These are phyloP conservation scores for Graphilbum sp. DNA, from an alignment of 2,329 filamentous ascomycete species.

Conservation along the genomic window DNA sequence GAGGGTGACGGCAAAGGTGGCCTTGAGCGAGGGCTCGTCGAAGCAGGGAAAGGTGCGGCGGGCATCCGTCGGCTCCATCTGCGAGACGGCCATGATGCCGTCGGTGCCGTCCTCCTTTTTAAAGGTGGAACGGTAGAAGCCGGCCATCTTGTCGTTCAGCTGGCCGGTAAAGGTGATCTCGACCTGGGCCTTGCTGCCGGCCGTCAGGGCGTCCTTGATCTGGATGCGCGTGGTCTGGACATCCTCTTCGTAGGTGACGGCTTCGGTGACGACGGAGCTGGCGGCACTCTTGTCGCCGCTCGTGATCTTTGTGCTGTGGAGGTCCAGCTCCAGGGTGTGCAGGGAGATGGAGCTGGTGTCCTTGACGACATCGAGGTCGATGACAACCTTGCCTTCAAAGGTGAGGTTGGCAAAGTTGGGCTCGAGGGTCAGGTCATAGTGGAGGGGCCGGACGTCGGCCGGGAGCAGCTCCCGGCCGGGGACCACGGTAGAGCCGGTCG, in stretches of 20 bases:
- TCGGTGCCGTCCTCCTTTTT: conserved; percentile 65
- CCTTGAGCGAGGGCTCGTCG: conserved; percentile 88
- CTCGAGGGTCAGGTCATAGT: conserved; percentile 86
- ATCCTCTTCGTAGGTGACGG: conserved; percentile 56
- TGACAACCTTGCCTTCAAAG: conserved; percentile 69
- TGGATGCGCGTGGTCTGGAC: conserved; percentile 69
- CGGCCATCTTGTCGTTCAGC: conserved; percentile 80
- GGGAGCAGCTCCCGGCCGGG: conserved; percentile 68
- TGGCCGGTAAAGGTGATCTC: conserved; percentile 62
- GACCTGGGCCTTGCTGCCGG: conserved; percentile 62
- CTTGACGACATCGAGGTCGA: conserved; percentile 75
- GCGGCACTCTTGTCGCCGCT: conserved; percentile 38
- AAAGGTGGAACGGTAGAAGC: conserved; percentile 83
- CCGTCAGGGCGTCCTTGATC: conserved; percentile 56
- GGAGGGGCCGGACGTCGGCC: conserved; percentile 75
- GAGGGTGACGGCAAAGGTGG: conserved; percentile 79
- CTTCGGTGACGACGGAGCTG: conserved; percentile 40
- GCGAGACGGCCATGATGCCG: conserved; percentile 73
- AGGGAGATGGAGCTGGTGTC: conserved; percentile 74
- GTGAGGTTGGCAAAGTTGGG: conserved; percentile 78
- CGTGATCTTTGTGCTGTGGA: conserved; percentile 53
- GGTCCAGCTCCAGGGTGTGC: conserved; percentile 75
- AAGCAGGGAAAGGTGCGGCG: conserved; percentile 90
- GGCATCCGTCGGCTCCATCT: conserved; percentile 95
- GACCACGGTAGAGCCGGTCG: conserved; percentile 17